A percentile compares a stretch with the other conserved stretches of the same genome.
These are phyloP conservation scores for Trichoderma gamsii DNA, from an alignment of 495 filamentous ascomycete species.

Conservation along the genomic window DNA sequence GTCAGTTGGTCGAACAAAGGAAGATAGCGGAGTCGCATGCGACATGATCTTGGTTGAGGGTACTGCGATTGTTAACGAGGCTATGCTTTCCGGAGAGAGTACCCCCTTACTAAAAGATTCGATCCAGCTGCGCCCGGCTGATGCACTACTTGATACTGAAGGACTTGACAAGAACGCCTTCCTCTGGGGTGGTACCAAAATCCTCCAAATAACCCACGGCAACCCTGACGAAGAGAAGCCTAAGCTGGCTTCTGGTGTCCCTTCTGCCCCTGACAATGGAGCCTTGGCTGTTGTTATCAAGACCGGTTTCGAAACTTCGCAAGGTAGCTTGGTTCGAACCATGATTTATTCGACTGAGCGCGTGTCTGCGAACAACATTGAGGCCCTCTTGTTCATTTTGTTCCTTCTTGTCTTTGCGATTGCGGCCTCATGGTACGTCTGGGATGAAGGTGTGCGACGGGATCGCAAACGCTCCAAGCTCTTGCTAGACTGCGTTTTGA, in stretches of 20 bases:
- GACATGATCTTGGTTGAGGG: slow-evolving; percentile 95
- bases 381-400: slow-evolving; percentile 91
- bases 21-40: slow-evolving; percentile 93
- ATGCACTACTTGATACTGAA: slow-evolving; percentile 81
- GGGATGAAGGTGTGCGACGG: slow-evolving; percentile 87
- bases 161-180: slow-evolving; percentile 94
- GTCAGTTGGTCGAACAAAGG: slow-evolving; percentile 90
- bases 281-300: slow-evolving; percentile 92
- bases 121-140: slow-evolving; percentile 78
- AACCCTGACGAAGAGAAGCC: slow-evolving; percentile 66
- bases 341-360: slow-evolving; percentile 99
- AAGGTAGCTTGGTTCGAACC: slow-evolving; percentile 93
- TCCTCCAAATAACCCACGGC: slow-evolving; percentile 86
- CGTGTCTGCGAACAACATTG: slow-evolving; percentile 92
- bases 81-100: slow-evolving; percentile 97
- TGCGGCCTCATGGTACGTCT: slow-evolving; percentile 99
- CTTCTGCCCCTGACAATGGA: slow-evolving; percentile 75
- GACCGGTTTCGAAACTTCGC: slow-evolving; percentile 97
- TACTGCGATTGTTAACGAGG: slow-evolving; percentile 96
- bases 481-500: slow-evolving; percentile 92
- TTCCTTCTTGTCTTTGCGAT: slow-evolving; percentile 95
- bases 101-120: slow-evolving; percentile 96
- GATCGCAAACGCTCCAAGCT: slow-evolving; percentile 97
- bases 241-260: slow-evolving; percentile 65
- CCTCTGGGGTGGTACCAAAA: slow-evolving; percentile 94